Evolutionary conservation across 768 basidiomycete genomes (phyloP).

Genomic region (Ramaria sp.): DNA sequence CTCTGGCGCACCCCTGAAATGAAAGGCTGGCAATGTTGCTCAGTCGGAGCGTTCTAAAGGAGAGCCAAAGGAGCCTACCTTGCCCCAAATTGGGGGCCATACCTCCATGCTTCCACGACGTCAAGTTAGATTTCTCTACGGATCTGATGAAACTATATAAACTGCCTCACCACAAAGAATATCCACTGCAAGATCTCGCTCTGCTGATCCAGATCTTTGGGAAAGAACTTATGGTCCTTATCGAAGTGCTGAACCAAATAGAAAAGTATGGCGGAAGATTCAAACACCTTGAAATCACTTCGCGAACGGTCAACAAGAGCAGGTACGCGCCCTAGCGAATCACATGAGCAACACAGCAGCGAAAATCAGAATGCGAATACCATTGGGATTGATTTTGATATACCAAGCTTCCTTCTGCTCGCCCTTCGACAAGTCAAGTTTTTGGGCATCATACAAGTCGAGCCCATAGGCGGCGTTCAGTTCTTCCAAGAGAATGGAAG

Average conservation of each 20-base stretch:
- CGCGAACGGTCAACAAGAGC: constrained; percentile 50
- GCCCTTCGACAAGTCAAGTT: constrained; percentile 49
- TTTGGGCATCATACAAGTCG: constrained; percentile 45
- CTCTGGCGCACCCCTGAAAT: constrained; percentile 59
- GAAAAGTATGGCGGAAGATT: constrained; percentile 25
- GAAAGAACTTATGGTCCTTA: constrained; percentile 25
- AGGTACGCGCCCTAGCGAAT: constrained; percentile 41
- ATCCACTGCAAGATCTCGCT: constrained; percentile 26
- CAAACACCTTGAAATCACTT: constrained; percentile 17
- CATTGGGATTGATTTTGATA: constrained; percentile 62
- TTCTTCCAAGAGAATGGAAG: constrained; percentile 50
- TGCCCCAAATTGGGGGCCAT: constrained; percentile 87
- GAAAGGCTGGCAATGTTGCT: constrained; percentile 35
- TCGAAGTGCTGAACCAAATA: constrained; percentile 27
- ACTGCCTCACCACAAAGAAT: constrained; percentile 21
- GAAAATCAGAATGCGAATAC: constrained; percentile 15
- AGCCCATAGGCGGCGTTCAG: constrained; percentile 43
- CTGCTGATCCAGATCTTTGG: constrained; percentile 19
- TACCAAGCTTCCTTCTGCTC: constrained; percentile 80
- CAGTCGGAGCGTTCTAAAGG: neutral
- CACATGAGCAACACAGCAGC: neutral
- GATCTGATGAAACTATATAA: neutral
- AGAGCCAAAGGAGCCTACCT: constrained; percentile 16
- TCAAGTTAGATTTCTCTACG: neutral
- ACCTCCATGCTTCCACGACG: constrained; percentile 50